Evolutionary conservation across 768 basidiomycete species (phyloP), one percentile per base, ranked within the genome.

Genomic region (Tylopilus subfusipes): DNA sequence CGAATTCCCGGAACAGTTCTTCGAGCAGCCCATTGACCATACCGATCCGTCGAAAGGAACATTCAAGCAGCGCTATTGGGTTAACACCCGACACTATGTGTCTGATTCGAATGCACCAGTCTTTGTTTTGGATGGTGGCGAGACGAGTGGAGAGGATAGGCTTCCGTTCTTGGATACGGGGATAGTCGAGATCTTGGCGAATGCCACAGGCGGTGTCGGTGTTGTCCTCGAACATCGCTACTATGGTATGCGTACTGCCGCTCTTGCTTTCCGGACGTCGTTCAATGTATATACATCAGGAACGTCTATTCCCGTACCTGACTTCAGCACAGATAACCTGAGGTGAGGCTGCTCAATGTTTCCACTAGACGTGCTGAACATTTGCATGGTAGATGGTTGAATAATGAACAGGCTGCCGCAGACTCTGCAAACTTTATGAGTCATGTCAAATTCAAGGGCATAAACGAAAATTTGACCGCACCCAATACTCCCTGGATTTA

Each of bases 371-470:
- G 31, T 36, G 18, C 30, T 54, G 44, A 46, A 51, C 22, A 24
- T 60, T 46, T 61, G 24, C 22, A 13, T 58, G 52, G 31, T 56
- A 91, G 90, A 21, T 98, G 88, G 81, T 78, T 99, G 48, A 89
- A 86, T 63, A 98, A 98, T 52, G 88, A 81, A 14, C 95, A 98
- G 66, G 79, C 94, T 3, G 82, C 90, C 2, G 88, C 90, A 6
- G 96, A 99, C 73, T 93, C 91, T 34, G 94, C 93, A 5, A 82
- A 88, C 70, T 97, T 99, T 66, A 93, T 97, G 82, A 75, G 79
- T 8, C 82, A 86, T 56, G 82, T 96, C 67, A 80, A 84, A 62
- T 87, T 95, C 61, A 70, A 77, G 8, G 88, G 83, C 1, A 82
- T 94, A 46, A 71, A 79, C 2, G 85, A 86, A 62, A 81, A 89